phyloP scores from a whole-genome alignment of 768 basidiomycete genomes.

The Amanita thiersii region DNA sequence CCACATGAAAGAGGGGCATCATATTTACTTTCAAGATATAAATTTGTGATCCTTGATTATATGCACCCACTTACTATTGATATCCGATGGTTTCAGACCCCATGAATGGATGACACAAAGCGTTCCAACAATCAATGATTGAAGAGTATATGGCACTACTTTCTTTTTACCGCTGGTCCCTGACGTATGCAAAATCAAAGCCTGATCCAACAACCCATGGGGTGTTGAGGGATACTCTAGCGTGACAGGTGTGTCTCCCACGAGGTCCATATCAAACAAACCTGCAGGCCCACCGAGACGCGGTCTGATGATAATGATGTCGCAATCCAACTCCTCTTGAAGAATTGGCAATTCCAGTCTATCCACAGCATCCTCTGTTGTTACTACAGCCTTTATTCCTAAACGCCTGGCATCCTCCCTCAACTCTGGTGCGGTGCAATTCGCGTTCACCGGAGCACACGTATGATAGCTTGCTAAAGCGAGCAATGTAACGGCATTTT shows the following conservation, averaged over 20 bases:
- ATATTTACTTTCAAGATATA: too few relatives aligned
- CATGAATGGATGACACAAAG: too few relatives aligned
- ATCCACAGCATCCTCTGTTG: constrained; percentile 30
- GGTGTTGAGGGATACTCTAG: constrained; percentile 19
- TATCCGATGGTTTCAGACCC: too few relatives aligned
- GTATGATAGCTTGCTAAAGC: too few relatives aligned
- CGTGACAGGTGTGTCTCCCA: constrained; percentile 13
- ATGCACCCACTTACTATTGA: too few relatives aligned
- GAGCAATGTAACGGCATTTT: too few relatives aligned
- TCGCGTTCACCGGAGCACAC: constrained; percentile 39
- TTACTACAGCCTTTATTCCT: constrained; percentile 30
- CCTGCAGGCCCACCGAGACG: constrained; percentile 27
- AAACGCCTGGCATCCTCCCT: constrained; percentile 32
- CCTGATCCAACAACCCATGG: constrained; percentile 34
- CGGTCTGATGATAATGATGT: constrained; percentile 27
- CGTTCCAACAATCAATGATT: too few relatives aligned
- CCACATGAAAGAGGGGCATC: too few relatives aligned
- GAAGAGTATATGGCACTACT: constrained; percentile 36
- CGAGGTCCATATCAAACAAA: constrained; percentile 29
- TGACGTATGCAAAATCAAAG: constrained; percentile 51
- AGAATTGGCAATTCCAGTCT: constrained; percentile 27
- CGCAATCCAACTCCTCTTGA: constrained; percentile 26
- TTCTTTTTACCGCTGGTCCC: constrained; percentile 53
- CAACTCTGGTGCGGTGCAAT: constrained; percentile 35
- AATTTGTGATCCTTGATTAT: too few relatives aligned